Conservation (phyloP, 768 basidiomycete genomes). For the Albatrellus ellisii region DNA sequence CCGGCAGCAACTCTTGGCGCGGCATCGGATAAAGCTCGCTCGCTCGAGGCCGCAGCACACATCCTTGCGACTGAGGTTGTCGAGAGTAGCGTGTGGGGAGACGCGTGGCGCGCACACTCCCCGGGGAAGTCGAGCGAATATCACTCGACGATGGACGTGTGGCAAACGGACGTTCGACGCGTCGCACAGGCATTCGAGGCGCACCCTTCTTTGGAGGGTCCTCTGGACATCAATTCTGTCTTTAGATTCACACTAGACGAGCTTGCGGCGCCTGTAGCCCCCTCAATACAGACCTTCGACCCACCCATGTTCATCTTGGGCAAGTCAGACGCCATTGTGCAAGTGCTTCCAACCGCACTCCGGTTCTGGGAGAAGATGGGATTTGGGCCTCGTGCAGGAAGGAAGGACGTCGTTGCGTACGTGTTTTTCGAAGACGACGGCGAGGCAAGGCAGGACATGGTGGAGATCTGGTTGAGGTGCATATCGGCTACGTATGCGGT, state of each 20-base stretch:
- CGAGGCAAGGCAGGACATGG: constrained; percentile 29
- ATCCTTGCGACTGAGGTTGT: constrained; percentile 57
- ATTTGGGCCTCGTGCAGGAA: constrained; percentile 52
- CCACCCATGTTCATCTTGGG: constrained; percentile 51
- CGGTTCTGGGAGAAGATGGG: constrained; percentile 84
- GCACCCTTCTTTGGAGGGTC: constrained; percentile 25
- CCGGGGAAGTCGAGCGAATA: constrained; percentile 13
- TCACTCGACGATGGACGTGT: constrained; percentile 26
- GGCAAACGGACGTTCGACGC: constrained; percentile 43
- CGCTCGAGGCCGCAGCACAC: constrained; percentile 52
- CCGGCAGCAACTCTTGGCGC: constrained; percentile 60
- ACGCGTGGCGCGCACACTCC: constrained; percentile 41
- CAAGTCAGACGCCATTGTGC: constrained; percentile 57
- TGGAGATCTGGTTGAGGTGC: constrained; percentile 47
- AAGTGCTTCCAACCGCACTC: constrained; percentile 54
- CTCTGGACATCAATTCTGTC: constrained; percentile 30
- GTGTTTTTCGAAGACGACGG: constrained; percentile 55
- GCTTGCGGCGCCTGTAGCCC: constrained; percentile 1
- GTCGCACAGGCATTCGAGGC: constrained; percentile 30
- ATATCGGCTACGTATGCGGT: constrained; percentile 48
- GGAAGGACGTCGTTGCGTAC: constrained; percentile 57
- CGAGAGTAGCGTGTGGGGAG: constrained; percentile 59
- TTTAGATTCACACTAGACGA: constrained; percentile 17
- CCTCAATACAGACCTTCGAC: constrained; percentile 24
- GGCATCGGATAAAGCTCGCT: constrained; percentile 50